These are phyloP conservation scores for Ogataea degrootiae DNA, from an alignment of 805 yeast genomes.

Conservation along the genomic window DNA sequence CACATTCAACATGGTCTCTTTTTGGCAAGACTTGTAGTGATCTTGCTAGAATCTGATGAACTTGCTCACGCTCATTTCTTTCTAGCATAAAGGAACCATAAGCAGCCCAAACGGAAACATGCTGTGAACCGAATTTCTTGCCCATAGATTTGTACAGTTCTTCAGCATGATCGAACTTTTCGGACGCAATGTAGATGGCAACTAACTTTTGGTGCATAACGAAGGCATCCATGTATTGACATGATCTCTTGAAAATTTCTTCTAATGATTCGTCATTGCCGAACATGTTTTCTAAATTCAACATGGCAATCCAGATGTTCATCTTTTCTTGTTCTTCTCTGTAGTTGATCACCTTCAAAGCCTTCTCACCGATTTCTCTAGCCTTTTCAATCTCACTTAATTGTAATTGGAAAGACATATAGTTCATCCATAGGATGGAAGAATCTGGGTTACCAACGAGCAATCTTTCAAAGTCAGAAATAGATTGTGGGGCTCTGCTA, in stretches of 20 bases:
- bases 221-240: slow-evolving; percentile 87
- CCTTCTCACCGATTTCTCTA: slow-evolving; percentile 88
- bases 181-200: slow-evolving; percentile 69
- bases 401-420: slow-evolving; percentile 96
- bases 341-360: slow-evolving; percentile 81
- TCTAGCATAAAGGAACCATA: slow-evolving; percentile 73
- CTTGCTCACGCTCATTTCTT: slow-evolving; percentile 49
- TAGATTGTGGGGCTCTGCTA: slow-evolving; percentile 87
- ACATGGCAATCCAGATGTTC: slow-evolving; percentile 92
- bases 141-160: slow-evolving; percentile 59
- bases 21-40: slow-evolving; percentile 71
- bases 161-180: slow-evolving; percentile 67
- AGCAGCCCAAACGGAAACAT: slow-evolving; percentile 72
- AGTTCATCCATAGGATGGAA: slow-evolving; percentile 94
- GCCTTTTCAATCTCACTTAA: slow-evolving; percentile 93
- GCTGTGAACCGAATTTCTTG: slow-evolving; percentile 73
- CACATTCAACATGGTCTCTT: slow-evolving; percentile 71
- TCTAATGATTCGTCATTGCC: slow-evolving; percentile 83
- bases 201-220: slow-evolving; percentile 77
- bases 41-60: slow-evolving; percentile 68
- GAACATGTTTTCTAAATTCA: slow-evolving; percentile 90
- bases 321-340: slow-evolving; percentile 90
- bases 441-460: slow-evolving; percentile 91
- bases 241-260: slow-evolving; percentile 74
- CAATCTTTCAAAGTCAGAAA: slow-evolving; percentile 85